Evolutionary conservation across 179 eudicot genomes (phyloP), one percentile per base, ranked within the genome.

Genomic region (Beta corolliflora): DNA sequence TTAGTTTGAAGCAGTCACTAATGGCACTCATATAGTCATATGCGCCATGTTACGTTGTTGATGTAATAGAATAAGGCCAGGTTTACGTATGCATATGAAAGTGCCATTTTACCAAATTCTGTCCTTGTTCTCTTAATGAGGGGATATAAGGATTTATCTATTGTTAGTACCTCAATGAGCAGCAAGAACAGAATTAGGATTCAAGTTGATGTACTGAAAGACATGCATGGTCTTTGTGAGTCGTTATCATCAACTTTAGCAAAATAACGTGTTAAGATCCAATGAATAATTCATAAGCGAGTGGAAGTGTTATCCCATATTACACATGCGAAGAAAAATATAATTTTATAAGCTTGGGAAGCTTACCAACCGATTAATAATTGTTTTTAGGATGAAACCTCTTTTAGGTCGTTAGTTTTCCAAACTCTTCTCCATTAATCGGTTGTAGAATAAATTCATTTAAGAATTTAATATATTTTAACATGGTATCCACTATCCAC

Each of bases 1-100:
- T 21, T 77, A 31, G 5, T 73, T 73, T 50, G 80, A 77, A 77
- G 25, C 21, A 41, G 80, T 77, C 50, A 65, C 48, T 66, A 23
- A 21, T 45, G 56, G 75, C 25, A 45, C 7, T 5, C 16, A 31
- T 4, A 12, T 15, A 36, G 41, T 36, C 41, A 36, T 36, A 50
- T 71, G 75, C 4, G 45, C 11, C 9, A 41, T 31, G 8, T 31
- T 41, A 44, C 25, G 23, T 9, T 44, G 25, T 69, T 18, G 70
- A 11, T 66, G 59, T 52, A 45, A 52, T 71, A 8, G 31, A 29
- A 25, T 25, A 53, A 53, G 13, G n/a, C 61, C 76, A 50, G 23
- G 50, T 75, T 56, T 29, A 45, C n/a, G 73, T 36, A 75, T 23
- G 41, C 14, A 2, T 18, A 67, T 41, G 71, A 67, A 31, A 31